Evolutionary conservation across 148 eudicot genomes (phyloP).

Genomic region (Rhododendron simsii): DNA sequence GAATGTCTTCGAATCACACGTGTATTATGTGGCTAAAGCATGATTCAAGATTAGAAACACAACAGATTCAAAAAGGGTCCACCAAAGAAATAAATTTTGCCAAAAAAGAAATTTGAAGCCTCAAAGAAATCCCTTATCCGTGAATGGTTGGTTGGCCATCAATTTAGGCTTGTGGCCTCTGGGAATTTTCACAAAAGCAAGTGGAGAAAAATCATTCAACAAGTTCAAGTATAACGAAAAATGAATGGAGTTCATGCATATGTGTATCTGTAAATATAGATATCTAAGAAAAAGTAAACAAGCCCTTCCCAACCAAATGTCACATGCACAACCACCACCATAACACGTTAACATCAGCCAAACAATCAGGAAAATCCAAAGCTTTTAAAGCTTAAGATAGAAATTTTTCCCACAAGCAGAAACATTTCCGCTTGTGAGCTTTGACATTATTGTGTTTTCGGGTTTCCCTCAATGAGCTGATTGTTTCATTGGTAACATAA

Average conservation of each 20-base stretch:
- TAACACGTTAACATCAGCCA: neutral
- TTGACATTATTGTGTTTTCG: neutral
- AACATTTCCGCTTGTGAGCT: too few relatives aligned
- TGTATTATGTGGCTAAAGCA: neutral
- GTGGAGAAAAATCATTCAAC: neutral
- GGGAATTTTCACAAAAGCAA: neutral
- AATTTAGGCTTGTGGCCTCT: neutral
- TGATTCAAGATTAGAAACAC: neutral
- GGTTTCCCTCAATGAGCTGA: neutral
- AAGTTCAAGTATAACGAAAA: neutral
- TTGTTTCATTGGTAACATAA: neutral
- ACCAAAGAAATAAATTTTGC: neutral
- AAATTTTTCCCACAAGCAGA: too few relatives aligned
- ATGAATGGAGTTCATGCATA: too few relatives aligned
- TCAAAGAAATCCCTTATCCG: neutral
- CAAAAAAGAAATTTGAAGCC: neutral
- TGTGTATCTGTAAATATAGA: too few relatives aligned
- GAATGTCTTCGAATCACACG: neutral
- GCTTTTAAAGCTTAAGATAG: neutral
- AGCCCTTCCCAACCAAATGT: neutral
- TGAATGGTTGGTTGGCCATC: slow-evolving; percentile 11
- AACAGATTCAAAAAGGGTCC: neutral
- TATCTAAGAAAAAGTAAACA: neutral
- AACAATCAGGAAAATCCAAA: neutral
- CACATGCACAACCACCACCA: neutral